Conservation (phyloP, 2,329 filamentous ascomycete species). For the Aspergillus pseudotamarii region DNA sequence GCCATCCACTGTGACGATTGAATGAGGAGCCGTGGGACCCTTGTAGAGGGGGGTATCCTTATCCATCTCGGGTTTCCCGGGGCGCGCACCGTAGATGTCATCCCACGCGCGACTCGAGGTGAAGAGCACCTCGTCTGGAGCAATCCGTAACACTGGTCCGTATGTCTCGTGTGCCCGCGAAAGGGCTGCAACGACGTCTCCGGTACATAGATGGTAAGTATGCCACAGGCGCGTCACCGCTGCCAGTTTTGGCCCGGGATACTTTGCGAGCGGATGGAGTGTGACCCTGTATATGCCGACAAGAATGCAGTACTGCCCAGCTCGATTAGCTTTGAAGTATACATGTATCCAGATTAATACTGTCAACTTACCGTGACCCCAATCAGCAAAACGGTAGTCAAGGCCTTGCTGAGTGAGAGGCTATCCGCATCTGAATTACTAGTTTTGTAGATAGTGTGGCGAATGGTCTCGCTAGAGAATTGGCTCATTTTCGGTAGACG, state of each 20-base stretch:
- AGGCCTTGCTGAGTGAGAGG: not conserved
- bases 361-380: not conserved
- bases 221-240: constrained; percentile 9
- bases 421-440: not conserved
- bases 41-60: not conserved
- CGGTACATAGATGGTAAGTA: constrained; percentile 5
- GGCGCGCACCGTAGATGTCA: constrained; percentile 29
- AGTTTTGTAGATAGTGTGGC: not conserved
- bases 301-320: not conserved
- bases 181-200: constrained; percentile 10
- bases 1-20: not conserved
- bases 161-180: constrained; percentile 28
- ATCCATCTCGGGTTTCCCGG: not conserved
- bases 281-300: not conserved
- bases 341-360: not conserved
- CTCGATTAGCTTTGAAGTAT: not conserved
- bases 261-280: constrained; percentile 21
- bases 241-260: constrained; percentile 19
- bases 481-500: not conserved
- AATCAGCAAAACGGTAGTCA: not conserved
- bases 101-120: constrained; percentile 34
- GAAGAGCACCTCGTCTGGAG: constrained; percentile 40
- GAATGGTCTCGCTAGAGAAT: not conserved
- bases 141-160: constrained; percentile 36
- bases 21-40: not conserved